A percentile compares a stretch with the other conserved stretches of the same genome.
Evolutionary conservation across 192 early-diverging fungal genomes (phyloP).

Genomic region (Backusella liffmaniae): DNA sequence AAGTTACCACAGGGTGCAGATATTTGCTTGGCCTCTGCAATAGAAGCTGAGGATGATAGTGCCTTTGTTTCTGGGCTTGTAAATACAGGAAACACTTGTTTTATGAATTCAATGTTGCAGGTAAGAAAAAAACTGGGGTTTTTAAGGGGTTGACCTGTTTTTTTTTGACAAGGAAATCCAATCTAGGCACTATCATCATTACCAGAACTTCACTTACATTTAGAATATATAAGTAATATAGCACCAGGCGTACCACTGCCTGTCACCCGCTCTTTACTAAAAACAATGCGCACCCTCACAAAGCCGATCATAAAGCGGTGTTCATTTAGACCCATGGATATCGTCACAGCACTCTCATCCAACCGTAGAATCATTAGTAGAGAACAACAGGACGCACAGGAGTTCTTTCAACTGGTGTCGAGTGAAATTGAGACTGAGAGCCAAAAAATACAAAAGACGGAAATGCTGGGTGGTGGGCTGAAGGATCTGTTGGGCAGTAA

Average conservation of each 20-base stretch:
- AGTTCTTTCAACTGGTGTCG: constrained; percentile 80
- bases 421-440: constrained; percentile 69
- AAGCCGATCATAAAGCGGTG: constrained; percentile 30
- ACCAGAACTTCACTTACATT: constrained; percentile 35
- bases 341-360: constrained; percentile 56
- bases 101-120: constrained; percentile 90
- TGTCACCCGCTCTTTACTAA: constrained; percentile 16
- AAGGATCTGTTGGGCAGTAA: constrained; percentile 10
- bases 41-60: background rate
- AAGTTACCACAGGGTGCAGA: background rate
- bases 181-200: constrained; percentile 44
- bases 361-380: constrained; percentile 59
- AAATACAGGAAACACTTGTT: constrained; percentile 93
- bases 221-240: constrained; percentile 34
- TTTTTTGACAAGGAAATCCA: background rate
- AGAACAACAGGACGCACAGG: constrained; percentile 89
- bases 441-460: constrained; percentile 1
- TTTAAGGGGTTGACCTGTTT: background rate
- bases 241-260: constrained; percentile 11
- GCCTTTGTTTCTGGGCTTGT: constrained; percentile 66
- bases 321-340: constrained; percentile 60
- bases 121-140: constrained; percentile 35
- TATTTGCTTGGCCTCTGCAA: constrained; percentile 2
- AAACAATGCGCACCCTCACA: constrained; percentile 32
- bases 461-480: background rate